These are phyloP conservation scores for Stentor roeselii DNA, from an alignment of 73 alveolate genomes.

Conservation along the genomic window DNA sequence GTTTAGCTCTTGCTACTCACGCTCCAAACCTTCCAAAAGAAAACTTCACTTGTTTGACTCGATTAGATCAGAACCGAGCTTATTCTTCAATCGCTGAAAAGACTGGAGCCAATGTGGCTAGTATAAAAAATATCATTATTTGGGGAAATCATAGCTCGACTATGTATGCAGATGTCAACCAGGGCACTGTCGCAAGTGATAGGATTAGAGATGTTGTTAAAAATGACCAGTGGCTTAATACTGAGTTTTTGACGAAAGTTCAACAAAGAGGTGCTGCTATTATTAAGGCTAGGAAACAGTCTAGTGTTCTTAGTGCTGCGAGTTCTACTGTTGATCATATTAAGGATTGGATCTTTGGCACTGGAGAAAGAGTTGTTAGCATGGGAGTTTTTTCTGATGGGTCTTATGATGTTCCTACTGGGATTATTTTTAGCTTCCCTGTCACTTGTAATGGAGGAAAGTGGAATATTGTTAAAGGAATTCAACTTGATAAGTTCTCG, in stretches of 20 bases:
- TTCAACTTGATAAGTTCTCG: conserved; percentile 44
- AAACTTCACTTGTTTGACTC: conserved; percentile 76
- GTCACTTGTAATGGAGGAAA: conserved; percentile 61
- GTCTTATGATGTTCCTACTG: conserved; percentile 60
- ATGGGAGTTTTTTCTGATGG: conserved; percentile 79
- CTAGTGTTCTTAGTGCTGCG: conserved; percentile 86
- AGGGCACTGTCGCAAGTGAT: conserved; percentile 39
- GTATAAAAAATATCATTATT: conserved; percentile 59
- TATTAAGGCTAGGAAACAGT: conserved; percentile 62
- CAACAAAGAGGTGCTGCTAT: conserved; percentile 89
- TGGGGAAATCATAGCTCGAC: conserved; percentile 92
- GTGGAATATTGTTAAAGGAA: conserved; percentile 65
- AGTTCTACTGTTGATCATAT: conserved; percentile 85
- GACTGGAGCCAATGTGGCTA: conserved; percentile 40
- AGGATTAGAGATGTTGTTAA: conserved; percentile 45
- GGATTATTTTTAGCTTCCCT: conserved; percentile 80
- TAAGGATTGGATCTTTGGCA: conserved; percentile 85
- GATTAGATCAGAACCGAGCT: conserved; percentile 88
- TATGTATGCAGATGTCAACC: conserved; percentile 51
- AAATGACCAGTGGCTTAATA: conserved; percentile 56
- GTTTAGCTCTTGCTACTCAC: conserved; percentile 65
- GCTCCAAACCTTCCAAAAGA: conserved; percentile 76
- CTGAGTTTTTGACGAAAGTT: conserved; percentile 61
- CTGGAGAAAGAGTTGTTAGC: conserved; percentile 56
- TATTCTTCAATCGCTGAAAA: conserved; percentile 46